Conservation (phyloP, 2,329 filamentous ascomycete genomes). For the Chrysoporthe puriensis region DNA sequence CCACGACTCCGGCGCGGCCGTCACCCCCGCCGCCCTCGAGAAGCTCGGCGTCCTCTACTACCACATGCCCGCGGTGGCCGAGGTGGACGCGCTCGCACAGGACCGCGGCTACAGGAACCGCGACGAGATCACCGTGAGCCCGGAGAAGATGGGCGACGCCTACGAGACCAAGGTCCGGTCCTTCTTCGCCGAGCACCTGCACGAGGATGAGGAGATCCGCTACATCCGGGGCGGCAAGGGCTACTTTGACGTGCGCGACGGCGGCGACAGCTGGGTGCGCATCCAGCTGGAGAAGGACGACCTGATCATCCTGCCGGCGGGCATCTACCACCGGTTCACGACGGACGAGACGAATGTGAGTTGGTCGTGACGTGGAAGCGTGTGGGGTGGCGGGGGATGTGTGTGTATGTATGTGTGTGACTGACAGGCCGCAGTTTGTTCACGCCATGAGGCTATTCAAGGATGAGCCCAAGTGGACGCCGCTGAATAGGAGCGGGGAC, state of each 20-base stretch:
- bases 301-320: constrained; percentile 88
- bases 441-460: constrained; percentile 97
- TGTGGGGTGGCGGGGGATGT: not conserved
- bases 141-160: constrained; percentile 77
- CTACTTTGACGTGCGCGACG: constrained; percentile 88
- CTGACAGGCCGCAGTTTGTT: constrained; percentile 68
- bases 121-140: constrained; percentile 89
- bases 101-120: constrained; percentile 89
- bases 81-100: constrained; percentile 74
- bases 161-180: constrained; percentile 94
- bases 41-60: constrained; percentile 82
- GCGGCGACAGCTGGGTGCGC: constrained; percentile 86
- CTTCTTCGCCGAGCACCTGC: constrained; percentile 95
- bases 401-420: constrained; percentile 7
- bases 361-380: constrained; percentile 33
- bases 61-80: constrained; percentile 63
- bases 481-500: constrained; percentile 77
- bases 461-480: constrained; percentile 98
- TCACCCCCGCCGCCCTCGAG: constrained; percentile 68
- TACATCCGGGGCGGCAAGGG: constrained; percentile 89
- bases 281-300: constrained; percentile 85
- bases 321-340: constrained; percentile 97
- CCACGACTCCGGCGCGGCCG: constrained; percentile 79
- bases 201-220: constrained; percentile 98
- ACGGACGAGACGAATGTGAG: constrained; percentile 89